Percentiles rank a stretch among this genome's conserved stretches.
Conservation (phyloP, 2,329 filamentous ascomycete genomes). For the Ascochyta clinopodiicola region DNA sequence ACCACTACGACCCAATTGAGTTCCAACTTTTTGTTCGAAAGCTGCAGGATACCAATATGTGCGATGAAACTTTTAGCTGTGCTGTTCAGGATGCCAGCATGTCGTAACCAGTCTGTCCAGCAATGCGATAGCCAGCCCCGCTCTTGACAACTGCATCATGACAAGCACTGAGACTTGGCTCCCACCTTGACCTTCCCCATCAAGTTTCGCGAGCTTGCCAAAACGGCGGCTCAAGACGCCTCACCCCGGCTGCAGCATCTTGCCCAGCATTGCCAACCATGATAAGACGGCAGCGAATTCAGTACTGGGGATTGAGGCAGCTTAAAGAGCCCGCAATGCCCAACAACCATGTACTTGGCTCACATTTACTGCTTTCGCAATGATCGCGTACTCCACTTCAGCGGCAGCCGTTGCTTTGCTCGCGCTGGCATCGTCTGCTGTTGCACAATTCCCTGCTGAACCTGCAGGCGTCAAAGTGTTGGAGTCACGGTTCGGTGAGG, state of each 20-base stretch:
- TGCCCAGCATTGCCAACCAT: conserved; percentile 10
- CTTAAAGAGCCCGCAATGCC: conserved; percentile 1
- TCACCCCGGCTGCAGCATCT: neutral
- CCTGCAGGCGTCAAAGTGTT: conserved; percentile 23
- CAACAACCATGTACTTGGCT: neutral
- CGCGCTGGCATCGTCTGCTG: conserved; percentile 4
- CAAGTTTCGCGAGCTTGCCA: neutral
- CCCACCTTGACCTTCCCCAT: conserved; percentile 7
- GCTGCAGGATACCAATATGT: too few relatives aligned
- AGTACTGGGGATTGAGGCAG: neutral
- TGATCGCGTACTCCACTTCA: neutral
- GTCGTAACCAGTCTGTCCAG: too few relatives aligned
- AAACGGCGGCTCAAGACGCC: conserved; percentile 1
- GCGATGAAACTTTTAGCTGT: too few relatives aligned
- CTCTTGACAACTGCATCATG: too few relatives aligned
- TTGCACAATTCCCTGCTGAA: conserved; percentile 23
- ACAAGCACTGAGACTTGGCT: conserved; percentile 3
- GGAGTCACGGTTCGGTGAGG: conserved; percentile 29
- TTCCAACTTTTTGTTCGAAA: too few relatives aligned
- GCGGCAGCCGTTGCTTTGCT: conserved; percentile 11
- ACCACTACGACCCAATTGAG: too few relatives aligned
- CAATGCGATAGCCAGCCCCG: too few relatives aligned
- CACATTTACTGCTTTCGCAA: neutral
- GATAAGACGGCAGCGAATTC: neutral
- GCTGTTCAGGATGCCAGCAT: too few relatives aligned